Evolutionary conservation across 2,329 filamentous ascomycete species (phyloP), one percentile per base, ranked within the genome.

Genomic region (Diplodia intermedia): DNA sequence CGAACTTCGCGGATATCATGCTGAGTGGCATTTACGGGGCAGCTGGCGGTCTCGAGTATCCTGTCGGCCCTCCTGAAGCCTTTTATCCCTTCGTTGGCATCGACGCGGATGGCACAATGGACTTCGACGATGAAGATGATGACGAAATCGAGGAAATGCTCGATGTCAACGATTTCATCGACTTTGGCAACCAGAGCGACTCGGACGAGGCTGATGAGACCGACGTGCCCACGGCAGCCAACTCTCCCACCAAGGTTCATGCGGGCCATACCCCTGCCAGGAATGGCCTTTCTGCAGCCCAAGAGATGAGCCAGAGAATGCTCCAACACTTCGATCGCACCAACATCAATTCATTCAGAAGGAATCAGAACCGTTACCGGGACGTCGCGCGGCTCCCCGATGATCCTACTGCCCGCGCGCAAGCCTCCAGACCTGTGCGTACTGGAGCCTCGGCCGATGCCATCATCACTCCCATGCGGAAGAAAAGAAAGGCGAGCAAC

Each of bases 31-130:
- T 93, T 80, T 85, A 89, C 66, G 78, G 78, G 14, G 74, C 75
- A 31, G 73, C 84, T 47, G 81, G 80, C 71, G 87, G 86, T 5
- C 88, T 91, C 74, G 84, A 62, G 36, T 63, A 43, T 29, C 50
- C 88, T n/a, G 84, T 92, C 74, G 91, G 90, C 0, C 90, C 91
- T 2, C 85, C 89, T 0, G 91, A 93, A 78, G 90, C 91, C 8
- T 93, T 93, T 77, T 93, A 91, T 73, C 87, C 90, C 5, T 88
- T 90, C 66, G 84, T 85, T 12, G 85, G 80, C 66, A 80, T 86
- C 68, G 80, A 81, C 53, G 78, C 86, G 14, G 89, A 91, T 70
- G 84, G 86, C 65, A 84, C 86, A 56, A 81, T 81, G 47, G 81
- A 85, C 3, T 85, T 88, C 12, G 90, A 91, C 9, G 86, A 88